phyloP scores from a whole-genome alignment of 1,139 yeast species.

The Saccharomyces hybrid region DNA sequence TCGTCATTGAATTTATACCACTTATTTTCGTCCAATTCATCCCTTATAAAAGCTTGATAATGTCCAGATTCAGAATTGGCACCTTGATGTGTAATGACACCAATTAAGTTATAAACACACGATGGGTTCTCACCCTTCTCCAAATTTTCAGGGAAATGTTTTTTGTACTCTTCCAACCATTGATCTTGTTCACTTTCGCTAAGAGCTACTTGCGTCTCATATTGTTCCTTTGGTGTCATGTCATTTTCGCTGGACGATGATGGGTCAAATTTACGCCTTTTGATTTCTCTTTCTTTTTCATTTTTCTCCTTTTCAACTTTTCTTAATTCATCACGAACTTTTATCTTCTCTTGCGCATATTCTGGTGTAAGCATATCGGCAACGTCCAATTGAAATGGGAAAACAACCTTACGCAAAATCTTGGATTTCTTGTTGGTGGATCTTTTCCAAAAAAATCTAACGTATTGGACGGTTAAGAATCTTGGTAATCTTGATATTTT shows the following conservation, averaged over 20 bases:
- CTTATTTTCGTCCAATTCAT: constrained; percentile 59
- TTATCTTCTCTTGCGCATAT: constrained; percentile 56
- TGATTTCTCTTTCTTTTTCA: constrained; percentile 68
- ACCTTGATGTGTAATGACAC: constrained; percentile 89
- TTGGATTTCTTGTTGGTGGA: constrained; percentile 87
- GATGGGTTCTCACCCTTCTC: constrained; percentile 73
- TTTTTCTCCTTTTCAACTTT: constrained; percentile 67
- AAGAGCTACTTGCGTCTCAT: constrained; percentile 33
- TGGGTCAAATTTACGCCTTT: constrained; percentile 50
- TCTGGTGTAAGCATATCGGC: constrained; percentile 77
- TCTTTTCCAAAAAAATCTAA: constrained; percentile 92
- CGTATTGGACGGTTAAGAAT: constrained; percentile 82
- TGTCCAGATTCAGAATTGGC: constrained; percentile 97
- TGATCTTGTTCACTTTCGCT: constrained; percentile 33
- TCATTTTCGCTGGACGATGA: constrained; percentile 26
- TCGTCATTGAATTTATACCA: constrained; percentile 98
- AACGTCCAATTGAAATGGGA: constrained; percentile 87
- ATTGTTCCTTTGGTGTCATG: constrained; percentile 29
- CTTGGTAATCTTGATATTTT: constrained; percentile 77
- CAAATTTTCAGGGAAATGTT: constrained; percentile 31
- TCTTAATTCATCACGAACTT: constrained; percentile 70
- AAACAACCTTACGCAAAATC: constrained; percentile 85
- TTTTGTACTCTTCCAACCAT: constrained; percentile 35
- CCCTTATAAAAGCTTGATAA: constrained; percentile 81
- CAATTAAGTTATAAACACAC: constrained; percentile 73